Conservation (phyloP, 2,329 filamentous ascomycete species). For the Stachybotrys chartarum region DNA sequence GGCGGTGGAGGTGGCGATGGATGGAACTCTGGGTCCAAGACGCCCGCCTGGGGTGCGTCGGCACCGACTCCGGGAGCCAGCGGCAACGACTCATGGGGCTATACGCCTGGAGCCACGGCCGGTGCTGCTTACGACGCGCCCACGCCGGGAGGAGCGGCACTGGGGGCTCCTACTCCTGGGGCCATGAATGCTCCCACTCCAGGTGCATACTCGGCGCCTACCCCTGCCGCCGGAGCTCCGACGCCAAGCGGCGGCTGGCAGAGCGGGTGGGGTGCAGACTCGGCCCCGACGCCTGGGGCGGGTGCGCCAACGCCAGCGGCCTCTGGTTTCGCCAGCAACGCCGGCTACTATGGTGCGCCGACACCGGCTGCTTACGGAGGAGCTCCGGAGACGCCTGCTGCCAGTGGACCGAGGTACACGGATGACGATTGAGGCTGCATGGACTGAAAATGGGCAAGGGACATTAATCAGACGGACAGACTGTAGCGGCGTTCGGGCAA, state of each 20-base stretch:
- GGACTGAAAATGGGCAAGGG: background rate
- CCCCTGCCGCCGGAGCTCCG: conserved; percentile 57
- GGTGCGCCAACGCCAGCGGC: conserved; percentile 65
- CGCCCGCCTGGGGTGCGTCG: conserved; percentile 62
- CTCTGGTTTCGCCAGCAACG: conserved; percentile 15
- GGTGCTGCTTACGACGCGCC: conserved; percentile 59
- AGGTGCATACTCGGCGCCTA: conserved; percentile 59
- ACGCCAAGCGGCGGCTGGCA: conserved; percentile 61
- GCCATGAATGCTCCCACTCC: conserved; percentile 65
- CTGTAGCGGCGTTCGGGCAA: too few relatives aligned
- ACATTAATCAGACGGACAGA: background rate
- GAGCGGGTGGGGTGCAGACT: conserved; percentile 52
- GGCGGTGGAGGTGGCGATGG: conserved; percentile 42
- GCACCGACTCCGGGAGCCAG: conserved; percentile 52
- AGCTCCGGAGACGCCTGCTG: conserved; percentile 54
- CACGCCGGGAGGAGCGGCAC: conserved; percentile 53
- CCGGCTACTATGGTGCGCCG: conserved; percentile 55
- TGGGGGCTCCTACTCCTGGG: conserved; percentile 55
- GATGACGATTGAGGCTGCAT: conserved; percentile 35
- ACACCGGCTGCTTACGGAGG: conserved; percentile 56
- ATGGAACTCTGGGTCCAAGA: conserved; percentile 66
- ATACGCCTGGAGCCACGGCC: conserved; percentile 40
- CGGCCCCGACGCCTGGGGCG: conserved; percentile 59
- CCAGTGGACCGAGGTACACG: conserved; percentile 47
- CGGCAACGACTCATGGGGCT: conserved; percentile 53